Conservation (phyloP, 305 asterid genomes). For the Nicotiana rustica region DNA sequence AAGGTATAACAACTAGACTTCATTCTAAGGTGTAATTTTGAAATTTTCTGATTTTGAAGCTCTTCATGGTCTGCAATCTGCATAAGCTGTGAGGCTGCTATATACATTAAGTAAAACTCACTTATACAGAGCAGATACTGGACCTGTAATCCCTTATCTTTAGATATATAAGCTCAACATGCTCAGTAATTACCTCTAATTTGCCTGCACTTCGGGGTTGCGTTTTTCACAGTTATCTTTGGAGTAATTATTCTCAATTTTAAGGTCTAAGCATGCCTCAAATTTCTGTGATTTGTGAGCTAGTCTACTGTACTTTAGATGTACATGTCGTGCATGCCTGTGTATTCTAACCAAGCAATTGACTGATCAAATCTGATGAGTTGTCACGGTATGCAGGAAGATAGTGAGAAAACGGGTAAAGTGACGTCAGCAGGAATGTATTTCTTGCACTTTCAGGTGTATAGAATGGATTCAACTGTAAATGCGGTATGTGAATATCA, state of each 20-base stretch:
- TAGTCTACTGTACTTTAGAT: neutral
- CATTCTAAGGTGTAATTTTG: neutral
- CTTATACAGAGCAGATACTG: neutral
- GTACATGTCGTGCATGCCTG: conserved; percentile 17
- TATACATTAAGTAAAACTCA: neutral
- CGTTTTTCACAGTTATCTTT: neutral
- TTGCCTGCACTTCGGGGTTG: neutral
- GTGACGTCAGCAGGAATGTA: conserved; percentile 98
- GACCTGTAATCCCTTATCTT: neutral
- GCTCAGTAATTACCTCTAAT: neutral
- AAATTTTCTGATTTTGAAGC: conserved; percentile 2
- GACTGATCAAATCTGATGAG: conserved; percentile 34
- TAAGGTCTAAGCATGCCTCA: neutral
- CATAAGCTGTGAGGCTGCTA: neutral
- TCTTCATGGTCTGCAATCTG: conserved; percentile 5
- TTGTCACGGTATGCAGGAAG: conserved; percentile 69
- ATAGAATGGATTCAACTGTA: conserved; percentile 97
- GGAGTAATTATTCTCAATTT: neutral
- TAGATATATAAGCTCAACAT: conserved; percentile 8
- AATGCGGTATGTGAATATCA: conserved; percentile 74
- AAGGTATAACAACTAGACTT: neutral
- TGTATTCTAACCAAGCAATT: neutral
- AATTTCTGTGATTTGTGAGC: neutral
- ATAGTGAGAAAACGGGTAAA: conserved; percentile 94
- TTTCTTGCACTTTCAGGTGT: conserved; percentile 98